Conservation (phyloP, 768 basidiomycete species). For the Termitomyces sp. region DNA sequence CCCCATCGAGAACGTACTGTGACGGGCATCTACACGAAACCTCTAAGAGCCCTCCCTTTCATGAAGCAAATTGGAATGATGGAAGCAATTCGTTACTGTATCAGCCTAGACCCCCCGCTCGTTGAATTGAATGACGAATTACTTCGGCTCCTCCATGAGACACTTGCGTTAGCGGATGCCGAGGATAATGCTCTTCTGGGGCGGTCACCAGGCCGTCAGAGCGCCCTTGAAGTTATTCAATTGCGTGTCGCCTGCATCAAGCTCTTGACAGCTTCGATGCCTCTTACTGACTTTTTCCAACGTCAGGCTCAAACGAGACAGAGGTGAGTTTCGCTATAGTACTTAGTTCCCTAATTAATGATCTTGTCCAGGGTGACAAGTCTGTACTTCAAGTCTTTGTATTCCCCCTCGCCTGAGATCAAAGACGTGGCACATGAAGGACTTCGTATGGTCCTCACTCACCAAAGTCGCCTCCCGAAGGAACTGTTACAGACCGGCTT, state of each 20-base stretch:
- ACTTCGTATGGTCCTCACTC: slow-evolving; percentile 80
- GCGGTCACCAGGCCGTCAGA: slow-evolving; percentile 73
- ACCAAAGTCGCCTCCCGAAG: slow-evolving; percentile 90
- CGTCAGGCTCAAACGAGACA: slow-evolving; percentile 82
- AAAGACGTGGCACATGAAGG: slow-evolving; percentile 96
- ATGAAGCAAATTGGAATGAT: slow-evolving; percentile 97
- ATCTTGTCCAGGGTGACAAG: slow-evolving; percentile 70
- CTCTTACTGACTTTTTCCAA: slow-evolving; percentile 88
- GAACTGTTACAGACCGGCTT: slow-evolving; percentile 94
- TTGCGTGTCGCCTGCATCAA: slow-evolving; percentile 93
- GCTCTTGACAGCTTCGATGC: slow-evolving; percentile 91
- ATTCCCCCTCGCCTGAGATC: slow-evolving; percentile 85
- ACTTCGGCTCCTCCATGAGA: slow-evolving; percentile 86
- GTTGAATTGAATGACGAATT: slow-evolving; percentile 93
- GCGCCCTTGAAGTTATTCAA: slow-evolving; percentile 76
- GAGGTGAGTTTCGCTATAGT: slow-evolving; percentile 44
- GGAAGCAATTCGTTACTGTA: slow-evolving; percentile 92
- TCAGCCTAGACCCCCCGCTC: slow-evolving; percentile 84
- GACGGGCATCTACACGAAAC: slow-evolving; percentile 91
- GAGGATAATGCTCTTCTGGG: slow-evolving; percentile 83
- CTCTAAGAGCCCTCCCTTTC: slow-evolving; percentile 90
- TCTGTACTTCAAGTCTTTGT: slow-evolving; percentile 98
- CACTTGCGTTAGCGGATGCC: slow-evolving; percentile 91
- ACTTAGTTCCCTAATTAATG: not conserved
- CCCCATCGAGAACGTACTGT: slow-evolving; percentile 88